Base-by-base conservation (phyloP, 2,329 filamentous ascomycete species). In the Aspergillus udagawae region DNA sequence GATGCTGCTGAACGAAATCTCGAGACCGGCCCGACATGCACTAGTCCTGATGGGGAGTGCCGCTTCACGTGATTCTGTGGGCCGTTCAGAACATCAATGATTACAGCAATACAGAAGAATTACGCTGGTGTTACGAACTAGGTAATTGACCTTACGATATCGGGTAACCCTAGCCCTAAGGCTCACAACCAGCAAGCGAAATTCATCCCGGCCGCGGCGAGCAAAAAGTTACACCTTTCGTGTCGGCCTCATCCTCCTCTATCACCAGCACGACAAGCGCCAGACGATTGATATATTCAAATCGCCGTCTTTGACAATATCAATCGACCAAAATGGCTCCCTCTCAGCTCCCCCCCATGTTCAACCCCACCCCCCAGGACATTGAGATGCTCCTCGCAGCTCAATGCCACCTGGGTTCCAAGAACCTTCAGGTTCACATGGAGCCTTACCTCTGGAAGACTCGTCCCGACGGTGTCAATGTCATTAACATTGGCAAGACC, bases 401-500 rank as follows among this genome's bases (percentile, higher is more conserved):
- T 75, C 92, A 97, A 84, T 87, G 84, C 82, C 95, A 99, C 83
- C 87, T 97, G 73, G 94, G 94, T 75, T 91, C 89, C 82, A 97
- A 97, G 91, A 99, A 99, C 88, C 81, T 99, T 74, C 94, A 97
- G 86, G 91, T 95, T 78, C 92, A 97, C 86, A 97, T 97, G 92
- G 91, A 96, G 83, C 90, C 92, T 71, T 99, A 99, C 86, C 89
- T 99, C 76, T 99, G 93, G 93, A 99, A 99, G 90, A 96, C 92
- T 79, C 91, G 94, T 77, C 89, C 91, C 68, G 95, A 99, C 75
- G 94, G 94, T 82, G 89, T 99, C 84, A 99, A 99, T 80, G 86
- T 99, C 70, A 86, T 99, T 81, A 99, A 99, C 88, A 91, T 99
- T 81, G 92, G 93, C 85, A 99, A 99, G 91, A 99, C 94, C 82